These are phyloP conservation scores for Helminthosporium solani DNA, from an alignment of 2,329 filamentous ascomycete genomes.

Conservation along the genomic window DNA sequence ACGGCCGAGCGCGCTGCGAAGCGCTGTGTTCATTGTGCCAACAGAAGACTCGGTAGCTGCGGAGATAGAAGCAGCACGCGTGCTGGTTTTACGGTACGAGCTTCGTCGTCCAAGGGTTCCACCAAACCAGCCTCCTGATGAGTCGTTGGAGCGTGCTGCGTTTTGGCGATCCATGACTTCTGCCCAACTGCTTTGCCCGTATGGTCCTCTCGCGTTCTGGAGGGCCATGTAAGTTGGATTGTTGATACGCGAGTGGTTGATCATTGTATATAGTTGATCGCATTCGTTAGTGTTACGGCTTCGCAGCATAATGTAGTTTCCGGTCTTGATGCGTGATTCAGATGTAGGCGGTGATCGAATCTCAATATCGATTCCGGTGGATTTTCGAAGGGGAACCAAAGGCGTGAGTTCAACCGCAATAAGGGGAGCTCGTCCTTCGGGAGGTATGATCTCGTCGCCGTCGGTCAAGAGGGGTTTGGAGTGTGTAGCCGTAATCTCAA, in stretches of 20 bases:
- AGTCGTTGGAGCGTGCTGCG: conserved; percentile 42
- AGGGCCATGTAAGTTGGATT: conserved; percentile 85
- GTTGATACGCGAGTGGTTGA: conserved; percentile 86
- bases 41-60: conserved; percentile 74
- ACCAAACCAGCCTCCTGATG: conserved; percentile 51
- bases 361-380: conserved; percentile 90
- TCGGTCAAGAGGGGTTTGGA: conserved; percentile 45
- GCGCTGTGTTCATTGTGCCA: conserved; percentile 74
- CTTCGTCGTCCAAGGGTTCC: conserved; percentile 54
- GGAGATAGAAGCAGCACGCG: conserved; percentile 56
- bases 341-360: conserved; percentile 81
- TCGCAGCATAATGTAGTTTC: conserved; percentile 86
- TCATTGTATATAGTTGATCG: conserved; percentile 76
- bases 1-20: conserved; percentile 68
- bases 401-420: conserved; percentile 84
- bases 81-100: conserved; percentile 56
- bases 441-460: conserved; percentile 41
- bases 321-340: conserved; percentile 67
- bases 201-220: conserved; percentile 68
- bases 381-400: conserved; percentile 83
- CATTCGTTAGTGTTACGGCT: conserved; percentile 76
- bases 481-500: conserved; percentile 55
- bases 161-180: conserved; percentile 56
- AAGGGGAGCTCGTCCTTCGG: conserved; percentile 50
- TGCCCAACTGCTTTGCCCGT: conserved; percentile 49